Conservation (phyloP, 2,329 filamentous ascomycete species). For the Aureobasidium sp. region DNA sequence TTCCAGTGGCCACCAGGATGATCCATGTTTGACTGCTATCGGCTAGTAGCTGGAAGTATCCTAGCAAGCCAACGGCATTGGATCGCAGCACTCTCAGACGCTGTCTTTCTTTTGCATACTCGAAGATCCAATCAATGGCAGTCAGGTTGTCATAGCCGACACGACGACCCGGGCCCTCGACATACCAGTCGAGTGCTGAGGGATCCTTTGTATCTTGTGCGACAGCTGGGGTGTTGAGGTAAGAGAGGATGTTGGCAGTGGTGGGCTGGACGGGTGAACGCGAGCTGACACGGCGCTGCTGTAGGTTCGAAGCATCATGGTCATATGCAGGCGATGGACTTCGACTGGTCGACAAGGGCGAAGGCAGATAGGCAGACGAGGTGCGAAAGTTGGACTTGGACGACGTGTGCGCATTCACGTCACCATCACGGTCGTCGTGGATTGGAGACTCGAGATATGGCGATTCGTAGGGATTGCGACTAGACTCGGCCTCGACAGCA, state of each 20-base stretch:
- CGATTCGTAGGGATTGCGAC: constrained; percentile 29
- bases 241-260: constrained; percentile 33
- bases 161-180: constrained; percentile 76
- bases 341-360: constrained; percentile 23
- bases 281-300: constrained; percentile 17
- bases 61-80: constrained; percentile 56
- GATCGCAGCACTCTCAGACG: constrained; percentile 60
- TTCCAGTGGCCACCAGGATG: constrained; percentile 74
- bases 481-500: constrained; percentile 37
- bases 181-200: constrained; percentile 64
- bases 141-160: constrained; percentile 95
- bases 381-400: constrained; percentile 57
- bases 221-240: constrained; percentile 28
- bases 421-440: constrained; percentile 35
- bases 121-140: constrained; percentile 99
- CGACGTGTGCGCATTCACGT: constrained; percentile 37
- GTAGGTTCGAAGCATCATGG: constrained; percentile 24
- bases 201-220: constrained; percentile 34
- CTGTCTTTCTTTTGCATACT: constrained; percentile 93
- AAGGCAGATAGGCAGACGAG: constrained; percentile 37
- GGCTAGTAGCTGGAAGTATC: constrained; percentile 61
- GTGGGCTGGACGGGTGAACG: constrained; percentile 17
- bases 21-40: constrained; percentile 91
- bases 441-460: constrained; percentile 30
- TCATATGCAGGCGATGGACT: constrained; percentile 16